Evolutionary conservation across 116 monocot genomes (phyloP), one percentile per base, ranked within the genome.

Genomic region (Zostera marina): DNA sequence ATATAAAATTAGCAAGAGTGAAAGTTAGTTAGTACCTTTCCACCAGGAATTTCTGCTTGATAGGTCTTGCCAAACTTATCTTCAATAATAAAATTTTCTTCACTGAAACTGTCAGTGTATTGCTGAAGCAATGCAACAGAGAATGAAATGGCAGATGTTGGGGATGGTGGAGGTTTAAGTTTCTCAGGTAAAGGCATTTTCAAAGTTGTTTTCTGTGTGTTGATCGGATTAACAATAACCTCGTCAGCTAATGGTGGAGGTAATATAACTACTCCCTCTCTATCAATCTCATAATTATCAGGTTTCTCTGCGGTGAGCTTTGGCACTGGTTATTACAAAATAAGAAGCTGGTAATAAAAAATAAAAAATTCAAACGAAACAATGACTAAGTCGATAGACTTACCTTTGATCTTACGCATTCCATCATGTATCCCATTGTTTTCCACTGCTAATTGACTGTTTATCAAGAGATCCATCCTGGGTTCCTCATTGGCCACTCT

Each of bases 71-170:
- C 99, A 8, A 81, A 65, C 44, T 80, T 80, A 51, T 77, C 64
- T 43, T 87, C 87, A 69, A 71, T 71, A 9, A 99, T 83, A 21
- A 87, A 26, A 76, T 79, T 91, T 60, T 81, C 84, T 73, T 99
- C 83, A 66, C 61, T 70, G 56, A 99, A 99, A 75, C 91, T 99
- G 59, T 77, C 68, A 51, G 99, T 99, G 62, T 87, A 87, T 70
- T 99, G 99, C 66, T 99, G 99, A 60, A 99, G 83, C 8, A 75
- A 71, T 61, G 87, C 87, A 52, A 99, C 77, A 16, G 91, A 85
- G 74, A 79, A 99, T 20, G 82, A 77, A 23, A 78, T 47, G 41
- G 68, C 81, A 62, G 83, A 73, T 53, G 87, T 71, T 23, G 73
- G 73, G 10, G 73, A 70, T 22, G 48, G 73, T 23, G 51, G 26